These are phyloP conservation scores for Claviceps monticola DNA, from an alignment of 2,329 filamentous ascomycete genomes.

Conservation along the genomic window DNA sequence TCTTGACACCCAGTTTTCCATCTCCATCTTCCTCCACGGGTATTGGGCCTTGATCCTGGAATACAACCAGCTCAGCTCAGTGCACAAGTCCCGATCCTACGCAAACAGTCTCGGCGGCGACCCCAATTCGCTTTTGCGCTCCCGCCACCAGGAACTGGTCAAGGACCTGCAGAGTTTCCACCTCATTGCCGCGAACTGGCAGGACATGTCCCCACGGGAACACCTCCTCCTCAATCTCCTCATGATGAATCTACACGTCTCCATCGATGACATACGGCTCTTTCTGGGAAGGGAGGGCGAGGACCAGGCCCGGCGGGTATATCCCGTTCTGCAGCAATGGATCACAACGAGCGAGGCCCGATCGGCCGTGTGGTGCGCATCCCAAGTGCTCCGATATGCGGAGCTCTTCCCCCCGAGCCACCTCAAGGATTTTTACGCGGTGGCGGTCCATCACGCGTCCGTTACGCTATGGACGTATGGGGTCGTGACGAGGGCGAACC, in stretches of 20 bases:
- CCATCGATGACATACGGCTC: slow-evolving; percentile 50
- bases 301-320: slow-evolving; percentile 47
- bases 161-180: slow-evolving; percentile 39
- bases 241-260: slow-evolving; percentile 50
- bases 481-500: slow-evolving; percentile 34
- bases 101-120: slow-evolving; percentile 24
- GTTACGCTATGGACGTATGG: slow-evolving; percentile 58
- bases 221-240: slow-evolving; percentile 38
- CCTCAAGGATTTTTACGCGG: slow-evolving; percentile 52
- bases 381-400: slow-evolving; percentile 49
- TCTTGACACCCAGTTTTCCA: slow-evolving; percentile 42
- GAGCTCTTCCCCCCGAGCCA: slow-evolving; percentile 37
- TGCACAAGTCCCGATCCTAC: slow-evolving; percentile 33
- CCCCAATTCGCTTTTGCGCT: slow-evolving; percentile 33
- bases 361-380: slow-evolving; percentile 53
- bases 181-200: slow-evolving; percentile 27
- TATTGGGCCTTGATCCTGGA: slow-evolving; percentile 55
- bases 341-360: slow-evolving; percentile 38
- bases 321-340: slow-evolving; percentile 46
- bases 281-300: slow-evolving; percentile 52
- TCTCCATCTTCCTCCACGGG: slow-evolving; percentile 48
- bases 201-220: slow-evolving; percentile 31
- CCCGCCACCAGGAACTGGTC: slow-evolving; percentile 48
- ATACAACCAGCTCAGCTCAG: slow-evolving; percentile 44
- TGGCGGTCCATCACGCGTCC: slow-evolving; percentile 54